Percentiles rank a stretch among this genome's conserved stretches.
Conservation (phyloP, 768 basidiomycete genomes). For the Serendipita sp. region DNA sequence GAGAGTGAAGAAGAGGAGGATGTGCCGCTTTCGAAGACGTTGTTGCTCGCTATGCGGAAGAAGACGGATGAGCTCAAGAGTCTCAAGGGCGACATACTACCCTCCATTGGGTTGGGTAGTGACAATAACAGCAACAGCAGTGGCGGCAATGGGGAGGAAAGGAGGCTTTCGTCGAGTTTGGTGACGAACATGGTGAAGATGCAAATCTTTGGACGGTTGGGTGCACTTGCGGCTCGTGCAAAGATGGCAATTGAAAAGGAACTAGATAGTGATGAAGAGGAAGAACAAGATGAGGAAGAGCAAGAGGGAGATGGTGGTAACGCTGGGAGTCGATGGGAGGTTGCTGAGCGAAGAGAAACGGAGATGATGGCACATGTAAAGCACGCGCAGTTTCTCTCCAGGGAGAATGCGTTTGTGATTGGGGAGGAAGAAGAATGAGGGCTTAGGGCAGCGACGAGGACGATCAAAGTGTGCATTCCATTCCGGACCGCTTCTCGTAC, state of each 20-base stretch:
- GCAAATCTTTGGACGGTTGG: not conserved
- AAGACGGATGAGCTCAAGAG: not conserved
- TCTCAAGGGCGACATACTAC: too few species aligned
- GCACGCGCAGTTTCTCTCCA: not conserved
- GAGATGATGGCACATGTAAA: not conserved
- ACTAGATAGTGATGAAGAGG: conserved; percentile 1
- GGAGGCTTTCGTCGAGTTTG: not conserved
- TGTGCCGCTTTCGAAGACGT: not conserved
- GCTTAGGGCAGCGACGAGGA: too few species aligned
- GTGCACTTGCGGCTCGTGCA: not conserved
- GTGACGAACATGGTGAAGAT: not conserved
- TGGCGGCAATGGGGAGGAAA: not conserved
- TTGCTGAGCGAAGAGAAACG: not conserved
- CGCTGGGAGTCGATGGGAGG: not conserved
- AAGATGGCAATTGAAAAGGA: not conserved
- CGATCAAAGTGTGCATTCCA: too few species aligned
- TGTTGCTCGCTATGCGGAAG: conserved; percentile 1
- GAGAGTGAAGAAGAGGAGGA: not conserved
- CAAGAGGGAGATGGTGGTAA: not conserved
- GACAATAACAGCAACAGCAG: too few species aligned
- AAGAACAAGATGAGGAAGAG: not conserved
- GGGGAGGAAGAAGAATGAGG: not conserved
- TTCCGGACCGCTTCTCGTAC: too few species aligned
- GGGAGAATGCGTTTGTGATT: conserved; percentile 4
- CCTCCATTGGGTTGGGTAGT: too few species aligned